Percentiles rank a stretch among this genome's conserved stretches.
phyloP scores from a whole-genome alignment of 257 asterid genomes.

The Plantago ovata region DNA sequence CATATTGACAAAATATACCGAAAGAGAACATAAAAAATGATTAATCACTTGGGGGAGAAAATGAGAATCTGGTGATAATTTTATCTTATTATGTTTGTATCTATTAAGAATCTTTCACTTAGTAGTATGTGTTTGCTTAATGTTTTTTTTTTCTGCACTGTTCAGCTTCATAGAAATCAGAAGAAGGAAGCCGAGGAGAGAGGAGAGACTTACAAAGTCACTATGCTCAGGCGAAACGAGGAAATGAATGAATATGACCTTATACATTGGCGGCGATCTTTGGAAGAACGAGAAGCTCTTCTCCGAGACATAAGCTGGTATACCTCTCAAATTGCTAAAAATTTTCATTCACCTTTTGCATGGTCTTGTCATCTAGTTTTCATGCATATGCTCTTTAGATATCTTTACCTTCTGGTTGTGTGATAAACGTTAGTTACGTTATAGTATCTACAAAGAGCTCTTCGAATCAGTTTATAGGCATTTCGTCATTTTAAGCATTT shows the following conservation, averaged over 20 bases:
- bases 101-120: conserved; percentile 9
- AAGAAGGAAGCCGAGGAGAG: conserved; percentile 68
- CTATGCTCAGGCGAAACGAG: conserved; percentile 66
- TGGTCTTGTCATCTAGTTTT: background rate
- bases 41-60: background rate
- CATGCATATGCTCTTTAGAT: no score
- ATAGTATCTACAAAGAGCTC: no score
- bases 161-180: conserved; percentile 57
- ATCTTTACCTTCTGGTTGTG: no score
- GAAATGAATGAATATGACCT: conserved; percentile 96
- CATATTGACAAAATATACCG: no score
- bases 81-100: background rate
- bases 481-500: no score
- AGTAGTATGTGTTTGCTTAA: conserved; percentile 4
- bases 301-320: conserved; percentile 95
- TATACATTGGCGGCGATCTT: conserved; percentile 92
- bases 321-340: conserved; percentile 7
- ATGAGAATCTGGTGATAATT: no score
- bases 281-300: conserved; percentile 92
- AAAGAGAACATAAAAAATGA: background rate
- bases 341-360: background rate
- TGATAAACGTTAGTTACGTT: no score
- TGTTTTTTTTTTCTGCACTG: conserved; percentile 15
- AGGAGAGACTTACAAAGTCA: conserved; percentile 68
- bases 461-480: no score